Conservation (phyloP, 768 basidiomycete genomes). For the Termitomyces sp. region DNA sequence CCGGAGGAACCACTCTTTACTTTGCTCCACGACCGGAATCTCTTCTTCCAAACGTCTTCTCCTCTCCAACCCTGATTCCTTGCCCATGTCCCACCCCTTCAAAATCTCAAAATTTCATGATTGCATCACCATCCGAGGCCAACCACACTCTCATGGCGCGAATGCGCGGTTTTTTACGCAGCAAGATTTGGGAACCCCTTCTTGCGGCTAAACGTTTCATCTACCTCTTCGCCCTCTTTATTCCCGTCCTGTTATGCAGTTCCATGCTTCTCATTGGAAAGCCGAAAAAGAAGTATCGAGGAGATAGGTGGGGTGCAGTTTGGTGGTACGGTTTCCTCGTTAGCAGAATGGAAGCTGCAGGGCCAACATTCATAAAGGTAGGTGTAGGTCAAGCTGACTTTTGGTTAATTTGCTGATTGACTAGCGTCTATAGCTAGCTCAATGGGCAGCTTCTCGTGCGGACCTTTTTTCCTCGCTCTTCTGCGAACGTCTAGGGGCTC, state of each 20-base stretch:
- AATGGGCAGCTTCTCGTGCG: conserved; percentile 96
- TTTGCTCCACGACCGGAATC: conserved; percentile 40
- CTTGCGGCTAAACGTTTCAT: conserved; percentile 81
- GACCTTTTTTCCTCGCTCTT: conserved; percentile 89
- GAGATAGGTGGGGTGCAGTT: conserved; percentile 88
- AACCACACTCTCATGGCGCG: conserved; percentile 42
- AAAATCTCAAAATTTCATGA: conserved; percentile 27
- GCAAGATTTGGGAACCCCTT: conserved; percentile 78
- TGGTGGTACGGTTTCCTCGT: conserved; percentile 98
- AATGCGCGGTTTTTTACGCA: conserved; percentile 44
- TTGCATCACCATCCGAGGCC: conserved; percentile 69
- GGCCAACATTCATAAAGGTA: conserved; percentile 97
- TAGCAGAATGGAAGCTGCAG: conserved; percentile 87
- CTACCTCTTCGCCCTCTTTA: conserved; percentile 77
- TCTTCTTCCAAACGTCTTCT: conserved; percentile 44
- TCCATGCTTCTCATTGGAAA: conserved; percentile 80
- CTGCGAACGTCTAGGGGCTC: conserved; percentile 77
- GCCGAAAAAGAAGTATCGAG: conserved; percentile 49
- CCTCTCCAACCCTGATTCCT: conserved; percentile 44
- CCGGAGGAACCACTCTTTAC: conserved; percentile 51
- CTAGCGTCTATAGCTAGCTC: conserved; percentile 63
- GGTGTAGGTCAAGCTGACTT: conserved; percentile 4
- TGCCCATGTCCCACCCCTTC: conserved; percentile 21
- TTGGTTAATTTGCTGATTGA: conserved; percentile 7
- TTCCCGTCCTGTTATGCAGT: conserved; percentile 78